Evolutionary conservation across 345 rosid genomes (phyloP).

Genomic region (Kernera saxatilis): DNA sequence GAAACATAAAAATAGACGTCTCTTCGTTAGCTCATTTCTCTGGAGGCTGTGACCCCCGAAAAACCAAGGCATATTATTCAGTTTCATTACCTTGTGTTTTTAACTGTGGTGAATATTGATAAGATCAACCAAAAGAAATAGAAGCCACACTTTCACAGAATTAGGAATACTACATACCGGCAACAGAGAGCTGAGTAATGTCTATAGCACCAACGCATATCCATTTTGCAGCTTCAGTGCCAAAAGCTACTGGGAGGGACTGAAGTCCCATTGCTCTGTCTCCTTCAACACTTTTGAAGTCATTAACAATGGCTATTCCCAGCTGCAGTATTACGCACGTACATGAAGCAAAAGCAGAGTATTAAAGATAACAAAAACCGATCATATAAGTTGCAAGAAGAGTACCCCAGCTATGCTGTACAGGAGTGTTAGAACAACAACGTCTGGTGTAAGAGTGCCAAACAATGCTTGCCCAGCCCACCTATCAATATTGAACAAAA

Average conservation of each 20-base stretch:
- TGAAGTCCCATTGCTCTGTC: constrained; percentile 94
- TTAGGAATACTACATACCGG: constrained; percentile 63
- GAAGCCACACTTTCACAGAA: not conserved
- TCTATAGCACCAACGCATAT: constrained; percentile 98
- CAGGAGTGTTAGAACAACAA: constrained; percentile 84
- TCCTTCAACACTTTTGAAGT: constrained; percentile 97
- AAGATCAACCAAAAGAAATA: not conserved
- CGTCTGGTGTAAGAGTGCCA: constrained; percentile 91
- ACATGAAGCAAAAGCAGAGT: not conserved
- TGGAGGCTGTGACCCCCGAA: not conserved
- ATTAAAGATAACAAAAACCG: not conserved
- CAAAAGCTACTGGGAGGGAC: constrained; percentile 98
- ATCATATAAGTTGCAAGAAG: constrained; percentile 8
- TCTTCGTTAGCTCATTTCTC: not conserved
- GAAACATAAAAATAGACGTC: not conserved
- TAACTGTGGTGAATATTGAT: not conserved
- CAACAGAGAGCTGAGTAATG: constrained; percentile 85
- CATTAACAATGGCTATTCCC: constrained; percentile 94
- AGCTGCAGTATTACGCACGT: constrained; percentile 40
- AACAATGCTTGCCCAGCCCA: constrained; percentile 99
- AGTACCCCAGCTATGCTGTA: constrained; percentile 97
- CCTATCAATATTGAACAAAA: constrained; percentile 40
- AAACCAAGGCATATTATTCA: not conserved
- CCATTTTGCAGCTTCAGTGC: constrained; percentile 98
- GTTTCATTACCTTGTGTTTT: not conserved